Conservation (phyloP, 2,329 filamentous ascomycete species). For the Rhexocercosporidium sp. region DNA sequence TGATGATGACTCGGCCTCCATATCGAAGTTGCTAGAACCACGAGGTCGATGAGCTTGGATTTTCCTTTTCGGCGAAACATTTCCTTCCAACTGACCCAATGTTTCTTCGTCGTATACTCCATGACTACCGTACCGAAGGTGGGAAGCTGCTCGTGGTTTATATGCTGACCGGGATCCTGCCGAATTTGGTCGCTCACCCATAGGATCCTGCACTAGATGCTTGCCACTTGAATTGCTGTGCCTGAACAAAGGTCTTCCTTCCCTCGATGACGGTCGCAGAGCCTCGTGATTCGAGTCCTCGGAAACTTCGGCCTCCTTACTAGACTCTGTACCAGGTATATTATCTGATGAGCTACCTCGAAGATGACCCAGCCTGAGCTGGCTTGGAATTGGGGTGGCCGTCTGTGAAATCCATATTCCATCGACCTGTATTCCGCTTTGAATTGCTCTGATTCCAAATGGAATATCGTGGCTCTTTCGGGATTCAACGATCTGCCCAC, state of each 20-base stretch:
- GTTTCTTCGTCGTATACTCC: slow-evolving; percentile 38
- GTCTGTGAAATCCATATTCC: slow-evolving; percentile 72
- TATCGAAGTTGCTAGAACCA: slow-evolving; percentile 19
- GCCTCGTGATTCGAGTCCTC: slow-evolving; percentile 9
- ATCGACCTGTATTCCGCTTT: slow-evolving; percentile 82
- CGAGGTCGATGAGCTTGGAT: slow-evolving; percentile 29
- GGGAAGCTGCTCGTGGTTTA: slow-evolving; percentile 43
- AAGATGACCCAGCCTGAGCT: slow-evolving; percentile 28
- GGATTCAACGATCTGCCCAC: slow-evolving; percentile 46
- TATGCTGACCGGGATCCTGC: slow-evolving; percentile 34
- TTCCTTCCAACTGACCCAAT: slow-evolving; percentile 37
- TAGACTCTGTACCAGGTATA: slow-evolving; percentile 17
- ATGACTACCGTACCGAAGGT: slow-evolving; percentile 41
- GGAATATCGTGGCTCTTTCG: slow-evolving; percentile 66
- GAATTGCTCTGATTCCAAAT: slow-evolving; percentile 85
- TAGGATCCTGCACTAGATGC: background rate
- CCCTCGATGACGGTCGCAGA: slow-evolving; percentile 16
- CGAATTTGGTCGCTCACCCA: slow-evolving; percentile 9
- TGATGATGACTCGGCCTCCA: slow-evolving; percentile 33
- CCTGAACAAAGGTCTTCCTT: slow-evolving; percentile 16
- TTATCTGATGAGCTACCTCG: slow-evolving; percentile 25
- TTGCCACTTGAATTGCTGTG: slow-evolving; percentile 14
- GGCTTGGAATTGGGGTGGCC: slow-evolving; percentile 35
- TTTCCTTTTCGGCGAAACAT: slow-evolving; percentile 25
- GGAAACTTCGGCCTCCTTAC: slow-evolving; percentile 15